Percentiles rank a stretch among this genome's conserved stretches.
Conservation (phyloP, 2,329 filamentous ascomycete genomes). For the Eutypa lata region DNA sequence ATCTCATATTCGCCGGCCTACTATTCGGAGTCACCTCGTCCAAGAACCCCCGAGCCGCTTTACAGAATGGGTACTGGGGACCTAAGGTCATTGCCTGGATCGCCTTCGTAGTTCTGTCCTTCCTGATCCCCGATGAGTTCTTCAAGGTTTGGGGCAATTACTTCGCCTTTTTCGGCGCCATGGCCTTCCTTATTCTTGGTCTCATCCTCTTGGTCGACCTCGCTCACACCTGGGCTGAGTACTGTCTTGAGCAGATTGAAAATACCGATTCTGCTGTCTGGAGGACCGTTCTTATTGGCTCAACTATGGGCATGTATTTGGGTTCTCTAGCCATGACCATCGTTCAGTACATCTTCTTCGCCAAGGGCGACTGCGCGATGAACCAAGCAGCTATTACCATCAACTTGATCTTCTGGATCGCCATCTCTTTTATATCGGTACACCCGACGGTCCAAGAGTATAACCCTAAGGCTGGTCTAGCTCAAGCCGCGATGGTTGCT, state of each 20-base stretch:
- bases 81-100: slow-evolving; percentile 93
- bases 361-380: slow-evolving; percentile 77
- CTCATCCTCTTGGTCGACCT: slow-evolving; percentile 91
- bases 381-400: slow-evolving; percentile 95
- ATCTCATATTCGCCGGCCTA: slow-evolving; percentile 79
- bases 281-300: slow-evolving; percentile 85
- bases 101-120: slow-evolving; percentile 81
- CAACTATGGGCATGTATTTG: slow-evolving; percentile 90
- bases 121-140: slow-evolving; percentile 92
- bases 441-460: slow-evolving; percentile 87
- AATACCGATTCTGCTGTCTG: slow-evolving; percentile 79
- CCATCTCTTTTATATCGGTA: slow-evolving; percentile 79
- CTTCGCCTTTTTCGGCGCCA: slow-evolving; percentile 80
- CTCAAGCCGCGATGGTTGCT: slow-evolving; percentile 96
- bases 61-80: slow-evolving; percentile 99
- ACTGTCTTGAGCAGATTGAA: slow-evolving; percentile 92
- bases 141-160: slow-evolving; percentile 97
- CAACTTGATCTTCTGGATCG: slow-evolving; percentile 81
- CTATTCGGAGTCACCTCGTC: slow-evolving; percentile 84
- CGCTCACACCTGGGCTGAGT: slow-evolving; percentile 95
- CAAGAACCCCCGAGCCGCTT: slow-evolving; percentile 78
- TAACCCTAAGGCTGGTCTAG: slow-evolving; percentile 89
- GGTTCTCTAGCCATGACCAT: slow-evolving; percentile 90
- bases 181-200: slow-evolving; percentile 90
- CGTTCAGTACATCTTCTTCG: slow-evolving; percentile 97